A percentile compares a stretch with the other conserved stretches of the same genome.
Conservation (phyloP, 306 rosid genomes). For the Psophocarpus tetragonolobus region DNA sequence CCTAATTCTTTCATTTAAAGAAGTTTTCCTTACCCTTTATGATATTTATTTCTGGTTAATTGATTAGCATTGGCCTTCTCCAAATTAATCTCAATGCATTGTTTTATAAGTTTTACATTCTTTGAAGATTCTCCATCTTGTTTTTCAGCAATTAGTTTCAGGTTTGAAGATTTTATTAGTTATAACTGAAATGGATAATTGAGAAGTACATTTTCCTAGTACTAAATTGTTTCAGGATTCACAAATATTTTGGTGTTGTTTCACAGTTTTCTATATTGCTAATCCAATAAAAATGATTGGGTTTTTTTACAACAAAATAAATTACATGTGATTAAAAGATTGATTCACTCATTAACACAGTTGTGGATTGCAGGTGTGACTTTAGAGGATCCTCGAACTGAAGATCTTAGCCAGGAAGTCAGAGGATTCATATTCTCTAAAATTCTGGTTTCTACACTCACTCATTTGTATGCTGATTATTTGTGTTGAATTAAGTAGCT, state of each 20-base stretch:
- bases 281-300: slow-evolving; percentile 3
- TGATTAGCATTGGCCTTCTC: slow-evolving; percentile 14
- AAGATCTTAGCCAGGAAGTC: slow-evolving; percentile 98
- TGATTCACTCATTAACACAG: slow-evolving; percentile 12
- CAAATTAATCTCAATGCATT: neutral
- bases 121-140: neutral
- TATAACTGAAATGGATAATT: slow-evolving; percentile 17
- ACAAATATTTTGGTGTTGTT: neutral
- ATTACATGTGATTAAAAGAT: neutral
- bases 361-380: slow-evolving; percentile 71
- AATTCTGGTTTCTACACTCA: slow-evolving; percentile 75
- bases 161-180: neutral
- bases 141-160: neutral
- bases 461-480: too few species aligned
- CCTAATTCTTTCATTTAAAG: neutral
- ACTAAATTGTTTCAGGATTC: neutral
- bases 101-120: neutral
- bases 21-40: neutral
- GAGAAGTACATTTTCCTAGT: slow-evolving; percentile 3
- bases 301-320: neutral
- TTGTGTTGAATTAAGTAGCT: too few species aligned
- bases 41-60: neutral
- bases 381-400: slow-evolving; percentile 90
- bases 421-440: slow-evolving; percentile 96
- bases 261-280: neutral